Percentiles rank a stretch among this genome's conserved stretches.
Evolutionary conservation across 1,284 basidiomycete genomes (phyloP).

Genomic region (Ceratobasidium sp.): DNA sequence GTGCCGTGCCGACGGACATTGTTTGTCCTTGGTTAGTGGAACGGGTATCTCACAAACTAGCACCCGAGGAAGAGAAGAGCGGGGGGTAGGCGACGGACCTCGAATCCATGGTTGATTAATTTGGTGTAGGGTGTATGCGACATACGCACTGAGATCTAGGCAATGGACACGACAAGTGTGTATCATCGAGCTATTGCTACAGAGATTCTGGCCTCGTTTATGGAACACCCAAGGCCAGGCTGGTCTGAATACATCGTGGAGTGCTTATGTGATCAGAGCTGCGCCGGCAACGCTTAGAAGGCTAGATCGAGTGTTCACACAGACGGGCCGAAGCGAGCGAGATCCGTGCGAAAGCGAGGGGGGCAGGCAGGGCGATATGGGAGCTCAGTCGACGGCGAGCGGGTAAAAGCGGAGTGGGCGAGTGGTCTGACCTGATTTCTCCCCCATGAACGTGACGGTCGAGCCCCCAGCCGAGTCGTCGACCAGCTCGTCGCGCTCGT

Average conservation of each 20-base stretch:
- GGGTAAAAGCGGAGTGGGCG: constrained; percentile 9
- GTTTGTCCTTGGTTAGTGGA: no score
- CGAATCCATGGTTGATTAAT: neutral
- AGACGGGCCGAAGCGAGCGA: neutral
- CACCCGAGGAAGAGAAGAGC: neutral
- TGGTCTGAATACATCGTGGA: no score
- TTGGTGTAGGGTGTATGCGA: no score
- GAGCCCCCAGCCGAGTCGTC: constrained; percentile 11
- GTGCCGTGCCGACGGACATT: no score
- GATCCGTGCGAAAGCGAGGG: constrained; percentile 35
- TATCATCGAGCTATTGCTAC: no score
- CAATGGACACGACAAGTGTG: no score
- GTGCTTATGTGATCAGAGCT: constrained; percentile 5
- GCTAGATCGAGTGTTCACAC: constrained; percentile 6
- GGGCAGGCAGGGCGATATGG: constrained; percentile 8
- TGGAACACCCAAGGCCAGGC: no score
- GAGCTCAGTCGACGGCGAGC: constrained; percentile 6
- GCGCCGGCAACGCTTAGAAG: constrained; percentile 4
- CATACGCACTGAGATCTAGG: no score
- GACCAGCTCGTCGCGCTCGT: neutral
- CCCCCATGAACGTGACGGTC: constrained; percentile 21
- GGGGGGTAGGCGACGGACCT: neutral
- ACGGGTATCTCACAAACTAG: no score
- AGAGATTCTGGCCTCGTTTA: no score
- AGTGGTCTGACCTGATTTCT: neutral